phyloP scores from a whole-genome alignment of 1,284 basidiomycete genomes.

The Microbotryum scabiosae region DNA sequence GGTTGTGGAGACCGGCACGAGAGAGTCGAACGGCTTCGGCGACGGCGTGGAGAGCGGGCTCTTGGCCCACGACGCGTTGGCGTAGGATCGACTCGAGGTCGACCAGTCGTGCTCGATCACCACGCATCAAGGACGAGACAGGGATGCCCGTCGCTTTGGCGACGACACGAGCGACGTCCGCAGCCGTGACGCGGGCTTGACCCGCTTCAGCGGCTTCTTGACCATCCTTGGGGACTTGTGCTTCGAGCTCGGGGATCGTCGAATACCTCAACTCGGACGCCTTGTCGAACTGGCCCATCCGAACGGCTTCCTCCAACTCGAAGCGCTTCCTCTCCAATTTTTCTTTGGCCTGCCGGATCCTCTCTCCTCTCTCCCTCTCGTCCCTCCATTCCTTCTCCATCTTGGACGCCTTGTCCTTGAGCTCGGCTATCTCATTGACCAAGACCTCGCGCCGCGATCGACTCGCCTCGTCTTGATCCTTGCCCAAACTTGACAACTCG shows the following conservation, averaged over 20 bases:
- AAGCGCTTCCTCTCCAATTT: constrained; percentile 69
- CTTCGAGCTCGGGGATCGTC: constrained; percentile 71
- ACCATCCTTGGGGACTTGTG: constrained; percentile 64
- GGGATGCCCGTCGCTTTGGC: constrained; percentile 77
- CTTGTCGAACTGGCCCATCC: constrained; percentile 61
- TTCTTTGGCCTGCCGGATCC: constrained; percentile 68
- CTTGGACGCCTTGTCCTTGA: constrained; percentile 54
- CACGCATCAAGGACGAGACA: constrained; percentile 75
- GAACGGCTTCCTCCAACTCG: constrained; percentile 76
- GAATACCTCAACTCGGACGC: constrained; percentile 75
- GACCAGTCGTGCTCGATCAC: constrained; percentile 82
- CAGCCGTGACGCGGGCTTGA: constrained; percentile 70
- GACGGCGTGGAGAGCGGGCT: constrained; percentile 68
- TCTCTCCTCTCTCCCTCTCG: constrained; percentile 67
- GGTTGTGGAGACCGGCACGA: constrained; percentile 76
- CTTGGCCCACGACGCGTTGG: constrained; percentile 75
- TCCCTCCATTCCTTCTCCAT: constrained; percentile 63
- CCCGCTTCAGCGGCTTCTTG: constrained; percentile 48
- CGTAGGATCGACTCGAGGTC: constrained; percentile 77
- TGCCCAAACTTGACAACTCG: constrained; percentile 80
- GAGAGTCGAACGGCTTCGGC: constrained; percentile 84
- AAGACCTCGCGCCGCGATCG: constrained; percentile 61
- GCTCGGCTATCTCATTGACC: constrained; percentile 54
- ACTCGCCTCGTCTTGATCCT: constrained; percentile 75
- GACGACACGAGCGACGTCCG: constrained; percentile 73